Conservation (phyloP, 2,329 filamentous ascomycete species). For the Magnaporthiopsis poae region DNA sequence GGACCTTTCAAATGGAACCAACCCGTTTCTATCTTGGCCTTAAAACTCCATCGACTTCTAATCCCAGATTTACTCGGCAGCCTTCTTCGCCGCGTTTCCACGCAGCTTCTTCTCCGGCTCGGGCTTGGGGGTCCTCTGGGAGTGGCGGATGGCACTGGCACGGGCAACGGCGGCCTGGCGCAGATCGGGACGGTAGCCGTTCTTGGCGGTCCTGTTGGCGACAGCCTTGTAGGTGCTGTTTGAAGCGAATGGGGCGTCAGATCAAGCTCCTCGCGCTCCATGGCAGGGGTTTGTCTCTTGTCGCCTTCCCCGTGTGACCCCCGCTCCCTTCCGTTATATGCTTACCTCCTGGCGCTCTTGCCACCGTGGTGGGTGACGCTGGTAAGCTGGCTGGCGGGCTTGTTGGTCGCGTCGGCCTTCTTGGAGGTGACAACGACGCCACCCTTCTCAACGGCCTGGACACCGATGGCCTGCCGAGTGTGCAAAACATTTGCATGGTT, state of each 20-base stretch:
- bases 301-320: not conserved
- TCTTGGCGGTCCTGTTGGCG: slow-evolving; percentile 72
- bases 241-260: slow-evolving; percentile 13
- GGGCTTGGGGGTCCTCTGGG: slow-evolving; percentile 71
- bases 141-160: slow-evolving; percentile 72
- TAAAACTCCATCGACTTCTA: not conserved
- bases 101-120: slow-evolving; percentile 63
- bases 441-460: slow-evolving; percentile 66
- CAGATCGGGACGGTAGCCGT: slow-evolving; percentile 74
- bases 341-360: slow-evolving; percentile 71
- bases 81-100: slow-evolving; percentile 71
- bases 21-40: not conserved
- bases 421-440: slow-evolving; percentile 76
- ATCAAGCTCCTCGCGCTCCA: slow-evolving; percentile 11
- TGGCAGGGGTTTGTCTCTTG: not conserved
- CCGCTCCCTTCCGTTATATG: slow-evolving; percentile 16
- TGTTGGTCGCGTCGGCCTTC: slow-evolving; percentile 62
- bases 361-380: slow-evolving; percentile 60
- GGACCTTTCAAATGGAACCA: not conserved
- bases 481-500: slow-evolving; percentile 13
- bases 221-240: slow-evolving; percentile 78
- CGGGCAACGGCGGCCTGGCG: slow-evolving; percentile 72
- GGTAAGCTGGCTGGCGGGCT: slow-evolving; percentile 59
- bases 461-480: slow-evolving; percentile 62
- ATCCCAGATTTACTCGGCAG: slow-evolving; percentile 28